Evolutionary conservation across 1,139 yeast species (phyloP), one percentile per base, ranked within the genome.

Genomic region (Diutina catenulata): DNA sequence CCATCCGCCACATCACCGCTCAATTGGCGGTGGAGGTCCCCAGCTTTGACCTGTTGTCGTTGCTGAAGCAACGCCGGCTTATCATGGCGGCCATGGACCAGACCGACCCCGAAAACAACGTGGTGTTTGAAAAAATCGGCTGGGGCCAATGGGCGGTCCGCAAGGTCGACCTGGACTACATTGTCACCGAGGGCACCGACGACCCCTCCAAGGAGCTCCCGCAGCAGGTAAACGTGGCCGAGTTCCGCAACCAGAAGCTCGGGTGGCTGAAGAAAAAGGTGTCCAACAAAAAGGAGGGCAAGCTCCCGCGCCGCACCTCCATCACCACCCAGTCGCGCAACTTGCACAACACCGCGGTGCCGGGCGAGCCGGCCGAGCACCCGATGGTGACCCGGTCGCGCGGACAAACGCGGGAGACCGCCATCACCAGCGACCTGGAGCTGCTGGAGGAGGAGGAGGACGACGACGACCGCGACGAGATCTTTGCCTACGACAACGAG

Each of bases 111-210:
- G 67, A 64, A 21, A 74, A 79, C 41, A 66, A 69, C 41, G 76
- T 78, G 29, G 74, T 81, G 15, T 88, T 88, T 61, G 95, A 86
- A 50, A 88, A 88, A 61, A 87, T 87, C 31, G 96, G 96, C 20
- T 88, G 97, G 97, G 97, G 97, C 42, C 93, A 91, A 52, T 88
- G 97, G 97, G 86, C 88, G 21, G 94, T 88, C 6, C 68, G 78
- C 42, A 60, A 67, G 37, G 74, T 70, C 13, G 71, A 68, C 38
- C 56, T 70, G 8, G 74, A 68, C 42, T 60, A 59, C 41, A 75
- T 76, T 42, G 68, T 64, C 24, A 64, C 68, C 19, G 70, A 66
- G 44, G 44, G 39, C 8, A 15, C 44, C 35, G 18, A 3, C 26
- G 21, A 11, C 18, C n/a, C 35, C 26, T 6, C 18, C 18, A 25